Evolutionary conservation across 768 basidiomycete species (phyloP).

Genomic region (Boletus sensibilis): DNA sequence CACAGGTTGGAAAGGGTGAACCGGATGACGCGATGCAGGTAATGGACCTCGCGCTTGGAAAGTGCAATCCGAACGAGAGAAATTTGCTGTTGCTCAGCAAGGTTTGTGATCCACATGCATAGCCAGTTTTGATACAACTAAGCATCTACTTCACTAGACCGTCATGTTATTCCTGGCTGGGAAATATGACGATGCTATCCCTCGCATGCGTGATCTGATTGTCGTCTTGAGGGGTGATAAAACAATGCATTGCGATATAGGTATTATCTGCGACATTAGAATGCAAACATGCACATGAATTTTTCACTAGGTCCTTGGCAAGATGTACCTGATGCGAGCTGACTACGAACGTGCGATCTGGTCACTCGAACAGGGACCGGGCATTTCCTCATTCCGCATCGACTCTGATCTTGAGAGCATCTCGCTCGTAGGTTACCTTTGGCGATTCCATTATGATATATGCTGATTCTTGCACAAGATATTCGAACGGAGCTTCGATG

Average conservation of each 20-base stretch:
- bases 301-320: slow-evolving; percentile 3
- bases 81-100: slow-evolving; percentile 8
- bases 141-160: not conserved
- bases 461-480: not conserved
- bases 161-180: not conserved
- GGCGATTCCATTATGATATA: not conserved
- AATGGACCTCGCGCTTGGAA: slow-evolving; percentile 2
- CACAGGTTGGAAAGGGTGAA: slow-evolving; percentile 1
- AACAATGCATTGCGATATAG: not conserved
- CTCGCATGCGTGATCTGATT: not conserved
- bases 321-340: not conserved
- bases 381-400: not conserved
- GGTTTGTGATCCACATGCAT: not conserved
- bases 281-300: not conserved
- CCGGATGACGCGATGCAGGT: not conserved
- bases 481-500: slow-evolving; percentile 6
- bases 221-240: not conserved
- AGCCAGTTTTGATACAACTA: not conserved
- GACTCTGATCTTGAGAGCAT: not conserved
- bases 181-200: not conserved
- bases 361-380: not conserved
- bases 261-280: not conserved
- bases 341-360: not conserved
- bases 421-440: not conserved
- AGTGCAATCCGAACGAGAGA: not conserved